These are phyloP conservation scores for Neurospora intermedia DNA, from an alignment of 495 filamentous ascomycete species.

Conservation along the genomic window DNA sequence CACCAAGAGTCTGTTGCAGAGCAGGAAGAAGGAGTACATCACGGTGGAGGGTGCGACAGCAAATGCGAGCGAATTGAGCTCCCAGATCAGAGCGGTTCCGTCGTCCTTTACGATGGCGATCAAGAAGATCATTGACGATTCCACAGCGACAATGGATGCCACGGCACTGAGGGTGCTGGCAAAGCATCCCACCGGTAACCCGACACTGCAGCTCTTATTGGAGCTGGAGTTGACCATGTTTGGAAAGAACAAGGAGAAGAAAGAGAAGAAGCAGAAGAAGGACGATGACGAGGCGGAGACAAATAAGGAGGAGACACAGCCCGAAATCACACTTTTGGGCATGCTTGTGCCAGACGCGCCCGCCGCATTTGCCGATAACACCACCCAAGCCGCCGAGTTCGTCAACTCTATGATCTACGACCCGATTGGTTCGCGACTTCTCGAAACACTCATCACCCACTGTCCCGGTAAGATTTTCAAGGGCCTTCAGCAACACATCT, in stretches of 20 bases:
- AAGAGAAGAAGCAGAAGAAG: constrained; percentile 16
- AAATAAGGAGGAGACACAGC: neutral
- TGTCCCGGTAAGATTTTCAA: constrained; percentile 87
- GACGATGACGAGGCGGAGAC: constrained; percentile 12
- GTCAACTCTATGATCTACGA: constrained; percentile 82
- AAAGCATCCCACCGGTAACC: constrained; percentile 79
- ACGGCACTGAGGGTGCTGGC: constrained; percentile 70
- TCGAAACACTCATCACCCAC: constrained; percentile 71
- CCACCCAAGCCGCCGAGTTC: constrained; percentile 44
- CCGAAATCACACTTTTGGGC: constrained; percentile 21
- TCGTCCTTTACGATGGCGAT: constrained; percentile 63
- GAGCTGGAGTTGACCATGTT: constrained; percentile 70
- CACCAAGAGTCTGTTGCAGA: constrained; percentile 61
- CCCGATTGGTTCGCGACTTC: constrained; percentile 73
- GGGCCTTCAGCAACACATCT: constrained; percentile 59
- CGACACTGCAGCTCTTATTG: constrained; percentile 75
- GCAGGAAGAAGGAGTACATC: constrained; percentile 82
- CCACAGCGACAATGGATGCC: constrained; percentile 56
- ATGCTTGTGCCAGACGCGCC: constrained; percentile 35
- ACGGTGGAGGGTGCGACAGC: constrained; percentile 33
- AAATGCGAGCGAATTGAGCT: constrained; percentile 17
- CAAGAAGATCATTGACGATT: constrained; percentile 67
- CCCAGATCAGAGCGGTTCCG: constrained; percentile 53
- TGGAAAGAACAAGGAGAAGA: constrained; percentile 45
- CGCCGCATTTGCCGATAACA: constrained; percentile 30